Evolutionary conservation across 139 green algal species (phyloP), one percentile per base, ranked within the genome.

Genomic region (Tetraselmis striata): DNA sequence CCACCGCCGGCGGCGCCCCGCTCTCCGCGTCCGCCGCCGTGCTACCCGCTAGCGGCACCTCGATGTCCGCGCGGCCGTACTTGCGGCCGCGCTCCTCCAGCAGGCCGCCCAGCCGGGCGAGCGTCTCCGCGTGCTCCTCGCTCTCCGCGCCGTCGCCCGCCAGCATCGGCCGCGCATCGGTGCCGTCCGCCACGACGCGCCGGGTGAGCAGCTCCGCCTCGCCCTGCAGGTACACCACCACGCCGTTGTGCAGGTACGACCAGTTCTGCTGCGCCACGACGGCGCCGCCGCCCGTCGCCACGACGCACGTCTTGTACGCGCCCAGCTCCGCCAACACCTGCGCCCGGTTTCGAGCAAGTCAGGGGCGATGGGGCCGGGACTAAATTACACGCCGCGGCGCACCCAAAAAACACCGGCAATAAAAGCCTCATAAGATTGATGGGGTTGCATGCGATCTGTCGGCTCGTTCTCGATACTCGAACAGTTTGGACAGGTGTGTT

Each of bases 221-320:
- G 1, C 92, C 93, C 59, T 95, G 86, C 77, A 98, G 91, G 92
- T 93, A 98, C 24, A 94, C 88, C 22, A 98, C 87, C 23, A 95
- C 86, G 59, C 89, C 93, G 30, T 94, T 88, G 77, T 95, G 91
- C 93, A 98, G 96, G 90, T 94, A 93, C 74, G 90, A 92, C 95
- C 94, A 98, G 90, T 98, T 98, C 81, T 91, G 85, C 26, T 86
- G 86, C 23, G 83, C 83, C 1, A 92, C 76, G 2, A 95, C 91
- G 1, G 91, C 89, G 32, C 95, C 95, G 28, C 95, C 95, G 5
- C 95, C 95, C 1, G 95, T 98, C 1, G 93, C 82, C 0, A 98
- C 87, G 29, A 98, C 89, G 80, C 92, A 90, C 78, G 90, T 88
- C 81, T 92, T 92, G 87, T 94, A 95, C 1, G 91, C 90, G 22